Conservation (phyloP, 768 basidiomycete genomes). For the Phaeotremella fagi region DNA sequence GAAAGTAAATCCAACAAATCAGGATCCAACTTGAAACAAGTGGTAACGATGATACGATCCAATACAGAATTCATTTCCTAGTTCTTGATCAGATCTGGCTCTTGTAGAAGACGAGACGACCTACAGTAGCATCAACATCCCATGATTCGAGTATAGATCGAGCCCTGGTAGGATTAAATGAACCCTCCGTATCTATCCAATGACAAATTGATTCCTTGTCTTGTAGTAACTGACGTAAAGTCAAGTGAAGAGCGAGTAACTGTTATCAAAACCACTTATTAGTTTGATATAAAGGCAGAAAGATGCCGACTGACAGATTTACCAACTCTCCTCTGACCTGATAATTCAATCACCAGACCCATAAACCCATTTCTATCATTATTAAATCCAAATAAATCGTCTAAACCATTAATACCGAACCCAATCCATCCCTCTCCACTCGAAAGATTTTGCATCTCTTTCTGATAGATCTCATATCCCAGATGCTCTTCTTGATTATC, state of each 20-base stretch:
- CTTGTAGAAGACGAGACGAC: background rate
- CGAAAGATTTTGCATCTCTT: too few relatives aligned
- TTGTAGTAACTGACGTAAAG: constrained; percentile 15
- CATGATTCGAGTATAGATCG: constrained; percentile 19
- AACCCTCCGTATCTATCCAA: constrained; percentile 46
- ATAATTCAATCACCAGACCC: constrained; percentile 32
- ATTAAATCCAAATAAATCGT: constrained; percentile 15
- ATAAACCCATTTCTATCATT: constrained; percentile 13
- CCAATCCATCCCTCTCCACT: too few relatives aligned
- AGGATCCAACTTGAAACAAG: constrained; percentile 33
- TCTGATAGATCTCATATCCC: too few relatives aligned
- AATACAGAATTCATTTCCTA: constrained; percentile 20
- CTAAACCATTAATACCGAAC: constrained; percentile 24
- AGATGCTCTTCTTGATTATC: too few relatives aligned
- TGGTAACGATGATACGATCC: constrained; percentile 21
- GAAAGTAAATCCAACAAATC: constrained; percentile 28
- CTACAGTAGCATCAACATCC: background rate
- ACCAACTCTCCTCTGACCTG: constrained; percentile 30
- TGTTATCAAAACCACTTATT: background rate
- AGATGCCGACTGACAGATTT: constrained; percentile 29
- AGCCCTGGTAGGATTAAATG: constrained; percentile 36
- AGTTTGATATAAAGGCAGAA: background rate
- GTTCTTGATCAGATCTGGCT: too few relatives aligned
- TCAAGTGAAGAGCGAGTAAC: constrained; percentile 41
- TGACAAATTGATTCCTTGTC: constrained; percentile 24